Evolutionary conservation across 169 alveolate species (phyloP).

Genomic region (Plasmodium reichenowi): DNA sequence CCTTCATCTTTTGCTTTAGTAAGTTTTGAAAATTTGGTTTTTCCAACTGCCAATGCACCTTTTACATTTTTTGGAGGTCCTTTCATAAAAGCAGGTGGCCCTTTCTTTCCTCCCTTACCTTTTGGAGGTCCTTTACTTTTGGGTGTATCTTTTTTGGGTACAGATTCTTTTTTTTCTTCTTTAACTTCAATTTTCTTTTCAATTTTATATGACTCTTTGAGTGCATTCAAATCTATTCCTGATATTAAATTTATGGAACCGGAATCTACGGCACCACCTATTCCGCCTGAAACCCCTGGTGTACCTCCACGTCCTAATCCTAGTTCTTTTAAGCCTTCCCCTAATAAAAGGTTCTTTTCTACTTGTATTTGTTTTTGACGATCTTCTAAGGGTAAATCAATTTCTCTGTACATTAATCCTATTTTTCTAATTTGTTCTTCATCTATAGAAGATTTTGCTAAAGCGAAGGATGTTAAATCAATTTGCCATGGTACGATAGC

Average conservation of each 20-base stretch:
- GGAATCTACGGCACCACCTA: constrained; percentile 3
- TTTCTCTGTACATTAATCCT: constrained; percentile 39
- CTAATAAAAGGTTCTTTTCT: constrained; percentile 81
- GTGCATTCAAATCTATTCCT: constrained; percentile 79
- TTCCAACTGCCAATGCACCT: constrained; percentile 78
- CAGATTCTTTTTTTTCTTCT: constrained; percentile 59
- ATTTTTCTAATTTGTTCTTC: constrained; percentile 60
- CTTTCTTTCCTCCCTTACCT: constrained; percentile 78
- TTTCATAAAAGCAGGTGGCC: constrained; percentile 81
- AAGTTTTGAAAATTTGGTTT: constrained; percentile 59
- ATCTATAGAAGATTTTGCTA: constrained; percentile 77
- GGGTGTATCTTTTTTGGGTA: constrained; percentile 75
- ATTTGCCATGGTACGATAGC: constrained; percentile 75
- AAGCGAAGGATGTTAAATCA: constrained; percentile 59
- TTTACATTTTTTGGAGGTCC: constrained; percentile 84
- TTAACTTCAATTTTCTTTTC: constrained; percentile 77
- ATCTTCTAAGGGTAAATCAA: constrained; percentile 60
- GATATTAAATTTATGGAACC: constrained; percentile 51
- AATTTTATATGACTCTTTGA: constrained; percentile 79
- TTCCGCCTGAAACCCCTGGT: constrained; percentile 7
- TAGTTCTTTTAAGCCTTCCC: constrained; percentile 84
- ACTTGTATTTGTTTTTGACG: constrained; percentile 58
- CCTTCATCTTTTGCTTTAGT: constrained; percentile 84
- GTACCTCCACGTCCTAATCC: constrained; percentile 75
- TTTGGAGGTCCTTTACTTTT: constrained; percentile 35